Evolutionary conservation across 305 asterid species (phyloP), one percentile per base, ranked within the genome.

Genomic region (Rubia occidens): DNA sequence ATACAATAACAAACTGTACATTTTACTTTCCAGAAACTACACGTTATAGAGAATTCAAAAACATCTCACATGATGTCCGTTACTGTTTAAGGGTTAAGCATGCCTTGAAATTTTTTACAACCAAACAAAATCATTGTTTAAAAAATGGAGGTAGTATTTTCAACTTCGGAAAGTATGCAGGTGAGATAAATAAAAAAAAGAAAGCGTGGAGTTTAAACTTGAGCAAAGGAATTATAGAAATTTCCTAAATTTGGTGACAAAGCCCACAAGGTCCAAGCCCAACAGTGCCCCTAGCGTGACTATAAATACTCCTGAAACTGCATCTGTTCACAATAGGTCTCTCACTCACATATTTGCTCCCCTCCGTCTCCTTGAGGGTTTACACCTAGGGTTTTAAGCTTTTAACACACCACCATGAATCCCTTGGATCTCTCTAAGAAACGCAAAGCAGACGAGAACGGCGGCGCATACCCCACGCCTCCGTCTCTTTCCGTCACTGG

Each of bases 401-500:
- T 15, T 35, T 43, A 26, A 32, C 67, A 0, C 55, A 49, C 17
- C 55, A n/a, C 55, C 55, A 59, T 68, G 70, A 18, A 60, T 17
- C 37, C 44, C 24, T 87, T 91, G 95, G 97, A 91, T 88, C 95
- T 86, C 53, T 65, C 85, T 39, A 92, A 92, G 85, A 92, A 92
- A 42, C 96, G 98, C 66, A 92, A 87, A 74, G 82, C 96, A 63
- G 98, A 92, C 69, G 96, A 92, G 70, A 88, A 89, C 80, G 98
- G 98, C 71, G 82, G 77, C 47, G 80, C 78, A 3, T 89, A 87
- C 69, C 56, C 89, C 29, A 60, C 77, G 11, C 63, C 82, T 20
- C 35, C 75, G 4, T 17, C 71, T 8, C 86, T 85, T 14, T 59
- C 74, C 26, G 67, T 84, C 14, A 60, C 73, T 24, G 68, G 71